Percentiles rank a stretch among this genome's conserved stretches.
Evolutionary conservation across 2,329 filamentous ascomycete genomes (phyloP).

Genomic region (Rutstroemia sp.): DNA sequence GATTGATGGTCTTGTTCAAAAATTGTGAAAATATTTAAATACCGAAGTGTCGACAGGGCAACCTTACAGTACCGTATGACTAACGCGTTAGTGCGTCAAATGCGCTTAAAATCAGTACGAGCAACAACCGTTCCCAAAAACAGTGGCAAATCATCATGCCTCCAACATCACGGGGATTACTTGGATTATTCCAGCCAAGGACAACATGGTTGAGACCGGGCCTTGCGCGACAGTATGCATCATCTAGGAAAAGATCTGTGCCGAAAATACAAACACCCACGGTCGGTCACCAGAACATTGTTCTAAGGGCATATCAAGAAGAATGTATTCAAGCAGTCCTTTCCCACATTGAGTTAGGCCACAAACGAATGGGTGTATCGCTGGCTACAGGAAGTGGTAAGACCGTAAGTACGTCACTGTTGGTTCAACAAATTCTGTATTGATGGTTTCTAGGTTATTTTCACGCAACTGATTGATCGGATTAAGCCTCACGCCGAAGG

Average conservation of each 20-base stretch:
- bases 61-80: too few relatives aligned
- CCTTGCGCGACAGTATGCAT: constrained; percentile 12
- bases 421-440: neutral
- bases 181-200: neutral
- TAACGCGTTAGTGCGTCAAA: neutral
- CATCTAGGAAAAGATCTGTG: constrained; percentile 3
- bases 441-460: constrained; percentile 61
- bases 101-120: neutral
- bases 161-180: constrained; percentile 24
- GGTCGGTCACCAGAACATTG: constrained; percentile 33
- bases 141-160: constrained; percentile 19
- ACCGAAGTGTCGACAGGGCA: too few relatives aligned
- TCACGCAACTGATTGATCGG: constrained; percentile 86
- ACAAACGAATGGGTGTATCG: constrained; percentile 76
- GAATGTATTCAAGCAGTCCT: constrained; percentile 84
- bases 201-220: neutral
- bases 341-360: constrained; percentile 57
- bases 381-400: constrained; percentile 85
- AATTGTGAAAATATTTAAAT: too few relatives aligned
- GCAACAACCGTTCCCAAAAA: neutral
- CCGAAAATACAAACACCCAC: neutral
- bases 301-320: constrained; percentile 78
- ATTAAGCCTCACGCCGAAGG: constrained; percentile 48
- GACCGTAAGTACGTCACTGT: constrained; percentile 48
- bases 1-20: too few relatives aligned